Evolutionary conservation across 345 rosid species (phyloP), one percentile per base, ranked within the genome.

Genomic region (Aethionema arabicum): DNA sequence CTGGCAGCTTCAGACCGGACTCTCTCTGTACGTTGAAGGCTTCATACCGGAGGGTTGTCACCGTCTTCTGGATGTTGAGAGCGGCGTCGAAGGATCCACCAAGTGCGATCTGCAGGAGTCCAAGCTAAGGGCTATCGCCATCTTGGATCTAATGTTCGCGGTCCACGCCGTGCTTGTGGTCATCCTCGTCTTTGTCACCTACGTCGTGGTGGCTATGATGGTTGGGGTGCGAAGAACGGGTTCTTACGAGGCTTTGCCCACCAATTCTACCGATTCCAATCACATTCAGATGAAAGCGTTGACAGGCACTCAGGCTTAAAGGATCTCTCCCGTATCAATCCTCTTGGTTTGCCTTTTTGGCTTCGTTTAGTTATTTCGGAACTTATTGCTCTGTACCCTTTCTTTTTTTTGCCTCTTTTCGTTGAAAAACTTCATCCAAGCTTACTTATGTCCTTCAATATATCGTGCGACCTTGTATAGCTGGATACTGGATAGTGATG

Each of bases 41-140:
- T 90, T 90, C 41, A 90, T 93, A 11, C 99, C 99, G 0, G 91
- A 85, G 12, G 97, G 97, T 0, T 93, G 97, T 41, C 96, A 93
- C 45, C 70, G 73, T 63, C 55, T 87, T 73, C 80, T 93, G 9
- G 96, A 87, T 59, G 96, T 90, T 39, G 74, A 78, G 36, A 72
- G 75, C 3, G 95, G 96, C 4, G 90, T 85, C 0, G 97, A 90
- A 57, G 87, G 99, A 3, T 90, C 97, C 0, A 93, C 97, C 6
- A 69, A 83, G 56, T 90, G 99, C 66, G 99, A 85, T 69, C 67
- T 85, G 0, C 88, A 83, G 14, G 97, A 84, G 44, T 84, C 95
- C 2, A 76, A 77, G 77, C 61, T 90, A 33, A 72, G 99, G 35
- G 99, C 96, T 5, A 84, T 84, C 54, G 90, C 99, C 0, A 72